Evolutionary conservation across 108 stramenopile species (phyloP), one percentile per base, ranked within the genome.

Genomic region (Fragilaria radians): DNA sequence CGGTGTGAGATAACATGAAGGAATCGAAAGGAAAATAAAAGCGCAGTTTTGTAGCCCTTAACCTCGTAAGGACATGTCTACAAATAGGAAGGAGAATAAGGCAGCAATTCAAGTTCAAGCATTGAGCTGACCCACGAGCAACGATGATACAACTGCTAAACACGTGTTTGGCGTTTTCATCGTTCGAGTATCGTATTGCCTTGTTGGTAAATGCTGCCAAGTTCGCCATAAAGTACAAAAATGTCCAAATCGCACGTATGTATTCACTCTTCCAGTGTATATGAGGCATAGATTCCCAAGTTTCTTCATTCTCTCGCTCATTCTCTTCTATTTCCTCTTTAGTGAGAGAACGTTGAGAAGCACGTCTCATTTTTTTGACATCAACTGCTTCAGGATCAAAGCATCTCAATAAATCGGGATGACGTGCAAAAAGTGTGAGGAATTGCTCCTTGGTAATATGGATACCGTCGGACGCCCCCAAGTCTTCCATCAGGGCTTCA

Each of bases 91-190:
- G 47, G n/a, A 61, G 48, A 31, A 61, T 48, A 23, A 61, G 18
- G 46, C 47, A 48, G 14, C 26, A 24, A 11, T 61, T 61, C 4
- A 61, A 25, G 32, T 61, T 61, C 14, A 61, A 28, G 4, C 26
- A 27, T 29, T 48, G 46, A 52, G 46, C 32, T 7, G 53, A 23
- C 2, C 63, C 63, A 29, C 63, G 54, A 24, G 63, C 63, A 17
- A 64, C 63, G 32, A 55, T 30, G 32, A 64, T 64, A 32, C 63
- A 64, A 9, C 42, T 19, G 1, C 63, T 54, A 27, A 54, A 56
- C 17, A 64, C 7, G 9, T 42, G 19, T 31, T 17, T 46, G 29
- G 63, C 63, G 22, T 64, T 54, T 17, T 64, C 63, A 9, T 27
- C 22, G 1, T 46, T 48, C 11, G 52, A 28, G 30, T 64, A 64